A percentile compares a stretch with the other conserved stretches of the same genome.
Evolutionary conservation across 768 basidiomycete genomes (phyloP).

Genomic region (Lyophyllum decastes): DNA sequence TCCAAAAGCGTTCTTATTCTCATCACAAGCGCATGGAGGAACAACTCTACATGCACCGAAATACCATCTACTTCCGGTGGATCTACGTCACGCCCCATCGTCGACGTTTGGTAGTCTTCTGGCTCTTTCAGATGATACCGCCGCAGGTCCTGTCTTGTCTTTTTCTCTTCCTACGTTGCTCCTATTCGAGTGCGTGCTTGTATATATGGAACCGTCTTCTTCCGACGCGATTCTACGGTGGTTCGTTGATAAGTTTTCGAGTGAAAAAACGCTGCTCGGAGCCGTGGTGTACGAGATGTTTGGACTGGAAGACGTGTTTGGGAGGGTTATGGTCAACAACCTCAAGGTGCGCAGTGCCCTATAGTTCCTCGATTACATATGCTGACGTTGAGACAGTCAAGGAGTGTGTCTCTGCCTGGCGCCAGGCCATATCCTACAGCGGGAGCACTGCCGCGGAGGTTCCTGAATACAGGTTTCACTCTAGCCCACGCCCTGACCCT

Average conservation of each 20-base stretch:
- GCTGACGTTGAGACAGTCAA: conserved; percentile 43
- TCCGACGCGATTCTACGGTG: conserved; percentile 67
- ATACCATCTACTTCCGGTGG: conserved; percentile 76
- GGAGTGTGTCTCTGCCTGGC: conserved; percentile 77
- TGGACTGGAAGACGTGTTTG: conserved; percentile 83
- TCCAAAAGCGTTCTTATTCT: neutral
- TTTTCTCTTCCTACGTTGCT: conserved; percentile 75
- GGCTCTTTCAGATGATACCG: conserved; percentile 13
- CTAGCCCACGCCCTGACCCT: conserved; percentile 61
- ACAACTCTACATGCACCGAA: conserved; percentile 51
- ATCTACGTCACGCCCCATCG: conserved; percentile 65
- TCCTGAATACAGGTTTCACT: conserved; percentile 58
- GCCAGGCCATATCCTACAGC: conserved; percentile 61
- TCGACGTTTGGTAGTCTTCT: conserved; percentile 45
- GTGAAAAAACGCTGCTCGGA: conserved; percentile 38
- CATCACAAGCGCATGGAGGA: conserved; percentile 59
- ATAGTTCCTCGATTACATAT: neutral
- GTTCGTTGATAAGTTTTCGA: conserved; percentile 63
- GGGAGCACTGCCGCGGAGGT: conserved; percentile 58
- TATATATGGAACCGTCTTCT: conserved; percentile 71
- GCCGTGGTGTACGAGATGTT: conserved; percentile 93
- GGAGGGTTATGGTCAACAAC: conserved; percentile 90
- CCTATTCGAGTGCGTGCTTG: conserved; percentile 92
- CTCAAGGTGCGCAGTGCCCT: conserved; percentile 54
- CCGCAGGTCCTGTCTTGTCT: conserved; percentile 50